Conservation (phyloP, 2,329 filamentous ascomycete genomes). For the Plectosphaerella sp. region DNA sequence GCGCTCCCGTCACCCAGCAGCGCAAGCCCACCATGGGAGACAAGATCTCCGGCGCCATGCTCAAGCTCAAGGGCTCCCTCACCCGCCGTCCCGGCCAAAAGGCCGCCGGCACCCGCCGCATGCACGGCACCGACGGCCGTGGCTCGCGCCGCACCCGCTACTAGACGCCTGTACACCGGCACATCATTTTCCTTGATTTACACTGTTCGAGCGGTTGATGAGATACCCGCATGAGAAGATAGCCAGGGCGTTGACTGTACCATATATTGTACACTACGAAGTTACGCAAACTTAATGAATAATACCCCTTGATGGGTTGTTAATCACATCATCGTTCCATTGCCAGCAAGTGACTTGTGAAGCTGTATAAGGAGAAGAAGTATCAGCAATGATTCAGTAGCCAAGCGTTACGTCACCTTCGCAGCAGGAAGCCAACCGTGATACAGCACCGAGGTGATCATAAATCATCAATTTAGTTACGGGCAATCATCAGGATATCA, state of each 20-base stretch:
- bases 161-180: conserved; percentile 2
- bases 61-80: conserved; percentile 67
- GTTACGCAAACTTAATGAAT: not conserved
- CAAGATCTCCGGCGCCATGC: conserved; percentile 72
- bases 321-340: not conserved
- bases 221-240: not conserved
- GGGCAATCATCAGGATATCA: no score
- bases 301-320: not conserved
- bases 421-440: no score
- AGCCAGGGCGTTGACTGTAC: not conserved
- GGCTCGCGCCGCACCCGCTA: conserved; percentile 37
- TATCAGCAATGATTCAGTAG: no score
- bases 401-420: no score
- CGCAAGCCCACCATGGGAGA: conserved; percentile 67
- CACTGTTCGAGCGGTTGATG: not conserved
- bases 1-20: conserved; percentile 41
- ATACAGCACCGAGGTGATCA: no score
- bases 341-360: not conserved
- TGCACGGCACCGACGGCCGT: conserved; percentile 70
- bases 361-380: no score
- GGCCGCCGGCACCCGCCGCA: conserved; percentile 69
- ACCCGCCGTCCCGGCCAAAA: conserved; percentile 60
- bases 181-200: not conserved
- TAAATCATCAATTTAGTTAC: no score
- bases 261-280: not conserved